phyloP scores from a whole-genome alignment of 345 rosid genomes.

The Lumnitzera racemosa region DNA sequence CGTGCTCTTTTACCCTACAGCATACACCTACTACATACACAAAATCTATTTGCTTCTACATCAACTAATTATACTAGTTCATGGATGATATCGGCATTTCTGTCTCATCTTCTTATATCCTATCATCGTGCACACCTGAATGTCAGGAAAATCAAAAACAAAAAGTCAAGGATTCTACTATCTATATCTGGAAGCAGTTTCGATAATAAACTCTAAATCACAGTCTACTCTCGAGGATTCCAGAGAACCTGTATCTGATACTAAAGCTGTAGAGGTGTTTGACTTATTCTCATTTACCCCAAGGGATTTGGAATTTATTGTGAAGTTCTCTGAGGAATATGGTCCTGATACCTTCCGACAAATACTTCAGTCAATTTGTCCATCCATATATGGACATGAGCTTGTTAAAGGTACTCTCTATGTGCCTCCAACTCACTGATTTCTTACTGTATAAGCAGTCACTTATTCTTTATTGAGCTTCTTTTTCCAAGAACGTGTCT shows the following conservation, averaged over 20 bases:
- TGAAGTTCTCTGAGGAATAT: conserved; percentile 76
- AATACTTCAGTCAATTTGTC: conserved; percentile 82
- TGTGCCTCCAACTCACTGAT: not conserved
- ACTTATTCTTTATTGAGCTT: not conserved
- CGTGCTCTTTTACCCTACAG: not conserved
- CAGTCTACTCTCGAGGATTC: conserved; percentile 52
- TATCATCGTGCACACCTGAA: not conserved
- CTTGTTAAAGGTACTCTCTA: conserved; percentile 79
- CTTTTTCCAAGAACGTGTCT: too few species aligned
- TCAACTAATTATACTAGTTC: too few species aligned
- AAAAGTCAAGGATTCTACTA: conserved; percentile 88
- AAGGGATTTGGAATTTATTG: conserved; percentile 88
- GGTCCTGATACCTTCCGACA: conserved; percentile 75
- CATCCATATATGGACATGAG: conserved; percentile 96
- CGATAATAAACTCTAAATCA: conserved; percentile 69
- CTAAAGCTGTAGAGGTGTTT: conserved; percentile 45
- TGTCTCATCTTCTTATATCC: conserved; percentile 1
- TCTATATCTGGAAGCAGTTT: conserved; percentile 82
- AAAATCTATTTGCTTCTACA: too few species aligned
- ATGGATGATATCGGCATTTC: too few species aligned
- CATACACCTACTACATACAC: not conserved
- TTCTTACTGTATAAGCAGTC: not conserved
- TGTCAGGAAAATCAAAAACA: conserved; percentile 80
- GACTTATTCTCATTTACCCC: conserved; percentile 74
- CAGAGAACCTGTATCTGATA: conserved; percentile 36